Conservation (phyloP, 2,329 filamentous ascomycete genomes). For the Huntiella savannae region DNA sequence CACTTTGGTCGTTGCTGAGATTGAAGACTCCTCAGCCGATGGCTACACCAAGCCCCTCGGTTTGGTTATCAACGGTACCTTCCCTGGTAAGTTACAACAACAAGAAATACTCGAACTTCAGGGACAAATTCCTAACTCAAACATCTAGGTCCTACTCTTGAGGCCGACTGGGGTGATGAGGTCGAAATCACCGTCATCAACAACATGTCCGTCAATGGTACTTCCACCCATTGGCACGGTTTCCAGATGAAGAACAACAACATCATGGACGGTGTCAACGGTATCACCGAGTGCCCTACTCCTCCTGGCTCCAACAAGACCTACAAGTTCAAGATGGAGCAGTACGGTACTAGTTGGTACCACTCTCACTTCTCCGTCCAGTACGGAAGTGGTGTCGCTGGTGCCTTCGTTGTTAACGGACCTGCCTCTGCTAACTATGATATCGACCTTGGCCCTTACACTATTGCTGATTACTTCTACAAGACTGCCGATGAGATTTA, state of each 20-base stretch:
- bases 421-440: conserved; percentile 29
- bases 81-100: conserved; percentile 10
- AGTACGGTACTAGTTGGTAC: conserved; percentile 20
- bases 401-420: conserved; percentile 43
- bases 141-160: conserved; percentile 10
- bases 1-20: conserved; percentile 12
- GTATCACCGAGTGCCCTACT: conserved; percentile 24
- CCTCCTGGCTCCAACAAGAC: conserved; percentile 18
- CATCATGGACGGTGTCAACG: conserved; percentile 28
- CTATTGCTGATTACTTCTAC: conserved; percentile 42
- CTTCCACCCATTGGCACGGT: conserved; percentile 32
- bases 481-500: conserved; percentile 14
- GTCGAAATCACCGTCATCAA: conserved; percentile 46
- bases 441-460: conserved; percentile 35
- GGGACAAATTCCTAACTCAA: too few species aligned
- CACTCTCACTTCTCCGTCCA: conserved; percentile 42
- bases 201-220: conserved; percentile 30
- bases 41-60: conserved; percentile 13
- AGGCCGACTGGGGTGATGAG: conserved; percentile 28
- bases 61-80: conserved; percentile 15
- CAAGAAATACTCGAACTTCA: too few species aligned
- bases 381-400: conserved; percentile 39
- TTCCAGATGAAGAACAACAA: conserved; percentile 25
- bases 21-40: conserved; percentile 11
- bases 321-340: conserved; percentile 21